Conservation (phyloP, 495 filamentous ascomycete species). For the Tricharina praecox region DNA sequence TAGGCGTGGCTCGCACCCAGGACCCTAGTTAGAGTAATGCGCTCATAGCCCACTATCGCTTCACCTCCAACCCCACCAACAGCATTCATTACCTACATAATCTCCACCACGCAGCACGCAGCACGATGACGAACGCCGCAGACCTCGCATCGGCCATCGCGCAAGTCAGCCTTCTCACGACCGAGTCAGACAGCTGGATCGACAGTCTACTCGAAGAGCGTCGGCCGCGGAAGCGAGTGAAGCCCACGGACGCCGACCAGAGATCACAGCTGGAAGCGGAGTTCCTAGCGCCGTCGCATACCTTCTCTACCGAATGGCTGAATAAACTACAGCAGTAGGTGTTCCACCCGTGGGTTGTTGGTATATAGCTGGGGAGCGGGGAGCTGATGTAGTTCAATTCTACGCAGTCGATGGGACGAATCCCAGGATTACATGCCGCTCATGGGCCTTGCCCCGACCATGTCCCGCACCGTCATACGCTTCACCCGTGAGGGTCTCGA, state of each 20-base stretch:
- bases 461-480: constrained; percentile 79
- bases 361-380: too few species aligned
- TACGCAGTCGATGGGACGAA: constrained; percentile 57
- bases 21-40: too few species aligned
- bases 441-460: constrained; percentile 74
- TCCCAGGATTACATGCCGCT: constrained; percentile 58
- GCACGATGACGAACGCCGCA: neutral
- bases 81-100: too few species aligned
- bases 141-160: neutral
- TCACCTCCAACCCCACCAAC: too few species aligned
- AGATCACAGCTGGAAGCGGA: constrained; percentile 55
- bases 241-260: constrained; percentile 40
- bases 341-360: too few species aligned
- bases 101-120: too few species aligned
- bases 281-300: constrained; percentile 58
- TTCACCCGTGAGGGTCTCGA: constrained; percentile 87
- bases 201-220: constrained; percentile 39
- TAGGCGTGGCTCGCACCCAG: too few species aligned
- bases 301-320: constrained; percentile 68
- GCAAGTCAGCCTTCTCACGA: neutral
- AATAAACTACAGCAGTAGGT: constrained; percentile 64
- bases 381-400: too few species aligned
- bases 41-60: too few species aligned
- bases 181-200: constrained; percentile 29
- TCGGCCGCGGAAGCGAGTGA: constrained; percentile 41